Evolutionary conservation across 805 yeast genomes (phyloP), one percentile per base, ranked within the genome.

Genomic region (Tetrapisispora arboricola): DNA sequence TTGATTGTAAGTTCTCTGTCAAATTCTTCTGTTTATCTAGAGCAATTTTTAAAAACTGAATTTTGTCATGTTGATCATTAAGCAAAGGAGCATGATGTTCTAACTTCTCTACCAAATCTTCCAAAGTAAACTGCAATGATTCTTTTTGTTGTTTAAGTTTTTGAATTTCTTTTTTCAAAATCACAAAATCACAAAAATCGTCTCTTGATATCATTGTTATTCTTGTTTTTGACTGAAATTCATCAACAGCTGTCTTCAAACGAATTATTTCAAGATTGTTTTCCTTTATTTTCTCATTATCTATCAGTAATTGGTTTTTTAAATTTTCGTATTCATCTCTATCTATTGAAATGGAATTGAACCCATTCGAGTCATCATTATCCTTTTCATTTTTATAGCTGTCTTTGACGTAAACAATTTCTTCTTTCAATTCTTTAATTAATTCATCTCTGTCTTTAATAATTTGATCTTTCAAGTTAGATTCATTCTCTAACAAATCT

Each of bases 101-200:
- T 45, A 88, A 65, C 57, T 87, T 95, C 20, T 67, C 67, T 25
- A 86, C 75, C 49, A 88, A 77, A 2, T 69, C 64, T 49, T 82
- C 80, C 46, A 87, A 65, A 58, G 84, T 86, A 22, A 65, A 57
- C 42, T 86, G 80, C 44, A 88, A 67, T 42, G 73, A 71, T 42
- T 75, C 76, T 49, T 83, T 85, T 38, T 80, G 78, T 11, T 78
- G 68, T 50, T 75, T 73, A 57, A 85, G 94, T 39, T 75, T 70
- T 3, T 72, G 68, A 30, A 84, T 65, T 48, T 81, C 81, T 46
- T 73, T 80, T 57, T 76, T 78, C 43, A 84, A 61, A 41, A 75
- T 65, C 43, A 73, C 72, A 53, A 73, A 76, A 50, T 83, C 90
- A 1, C 82, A 59, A 49, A 79, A 76, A 24, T 82, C 63, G 33